phyloP scores from a whole-genome alignment of 495 filamentous ascomycete genomes.

The Tuber borchii region DNA sequence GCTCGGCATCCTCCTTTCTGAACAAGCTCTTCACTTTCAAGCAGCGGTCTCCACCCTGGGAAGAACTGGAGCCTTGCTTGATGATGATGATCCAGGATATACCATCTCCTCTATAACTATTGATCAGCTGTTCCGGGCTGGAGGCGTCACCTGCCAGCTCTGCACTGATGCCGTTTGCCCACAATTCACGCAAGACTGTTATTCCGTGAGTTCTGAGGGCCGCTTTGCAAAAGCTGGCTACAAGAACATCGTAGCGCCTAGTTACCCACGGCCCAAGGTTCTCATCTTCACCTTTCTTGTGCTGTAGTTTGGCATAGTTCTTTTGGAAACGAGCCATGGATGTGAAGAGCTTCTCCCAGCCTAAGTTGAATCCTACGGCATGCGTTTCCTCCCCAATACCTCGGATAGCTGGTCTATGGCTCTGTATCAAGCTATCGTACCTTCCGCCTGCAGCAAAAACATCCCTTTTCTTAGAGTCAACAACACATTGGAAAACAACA shows the following conservation, averaged over 20 bases:
- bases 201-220: constrained; percentile 68
- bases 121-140: constrained; percentile 65
- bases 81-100: constrained; percentile 83
- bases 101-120: constrained; percentile 62
- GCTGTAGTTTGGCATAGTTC: constrained; percentile 26
- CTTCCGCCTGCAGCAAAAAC: constrained; percentile 91
- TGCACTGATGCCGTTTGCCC: constrained; percentile 78
- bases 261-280: constrained; percentile 43
- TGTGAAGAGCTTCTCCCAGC: constrained; percentile 70
- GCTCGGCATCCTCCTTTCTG: constrained; percentile 75
- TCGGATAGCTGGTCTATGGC: constrained; percentile 56
- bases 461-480: constrained; percentile 74
- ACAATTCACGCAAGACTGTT: constrained; percentile 69
- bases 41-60: constrained; percentile 49
- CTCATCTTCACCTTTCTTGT: constrained; percentile 42
- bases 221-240: constrained; percentile 74
- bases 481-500: constrained; percentile 83
- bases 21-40: constrained; percentile 70
- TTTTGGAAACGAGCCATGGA: constrained; percentile 53
- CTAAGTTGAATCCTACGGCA: constrained; percentile 87
- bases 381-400: constrained; percentile 51
- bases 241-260: constrained; percentile 73
- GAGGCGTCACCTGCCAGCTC: constrained; percentile 72
- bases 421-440: constrained; percentile 78
- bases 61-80: constrained; percentile 51